Conservation (phyloP, 495 filamentous ascomycete species). For the Penicillium ochrochloron region DNA sequence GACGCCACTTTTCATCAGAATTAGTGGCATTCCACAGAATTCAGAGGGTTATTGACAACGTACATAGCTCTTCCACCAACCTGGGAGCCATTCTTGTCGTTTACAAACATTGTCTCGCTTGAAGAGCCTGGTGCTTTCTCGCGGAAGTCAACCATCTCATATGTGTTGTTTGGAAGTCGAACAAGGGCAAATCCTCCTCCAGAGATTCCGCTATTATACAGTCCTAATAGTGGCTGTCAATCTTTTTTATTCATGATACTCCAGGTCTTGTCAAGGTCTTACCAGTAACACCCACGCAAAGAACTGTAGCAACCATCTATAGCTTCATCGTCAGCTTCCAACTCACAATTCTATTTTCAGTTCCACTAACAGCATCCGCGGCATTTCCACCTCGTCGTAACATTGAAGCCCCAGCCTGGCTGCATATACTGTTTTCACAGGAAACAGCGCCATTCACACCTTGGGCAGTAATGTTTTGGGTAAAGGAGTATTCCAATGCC, state of each 20-base stretch:
- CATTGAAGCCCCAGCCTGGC: neutral
- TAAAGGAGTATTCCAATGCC: neutral
- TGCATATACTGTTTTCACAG: neutral
- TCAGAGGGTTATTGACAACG: neutral
- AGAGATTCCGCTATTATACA: neutral
- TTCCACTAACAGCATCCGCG: neutral
- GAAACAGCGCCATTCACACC: neutral
- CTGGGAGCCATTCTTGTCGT: neutral
- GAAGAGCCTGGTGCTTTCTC: neutral
- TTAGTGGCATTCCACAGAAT: neutral
- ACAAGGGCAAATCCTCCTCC: neutral
- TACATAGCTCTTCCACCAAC: neutral
- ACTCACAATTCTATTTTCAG: neutral
- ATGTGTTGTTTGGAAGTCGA: neutral
- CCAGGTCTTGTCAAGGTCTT: neutral
- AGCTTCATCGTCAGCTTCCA: neutral
- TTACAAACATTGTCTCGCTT: neutral
- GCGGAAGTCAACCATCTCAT: neutral
- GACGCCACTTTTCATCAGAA: neutral
- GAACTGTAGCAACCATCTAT: neutral
- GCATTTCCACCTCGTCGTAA: neutral
- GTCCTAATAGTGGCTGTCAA: neutral
- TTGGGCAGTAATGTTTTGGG: neutral
- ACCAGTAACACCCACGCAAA: slow-evolving; percentile 1
- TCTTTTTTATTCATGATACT: neutral